These are phyloP conservation scores for Cyclotella choctawhatcheeana DNA, from an alignment of 108 stramenopile genomes.

Conservation along the genomic window DNA sequence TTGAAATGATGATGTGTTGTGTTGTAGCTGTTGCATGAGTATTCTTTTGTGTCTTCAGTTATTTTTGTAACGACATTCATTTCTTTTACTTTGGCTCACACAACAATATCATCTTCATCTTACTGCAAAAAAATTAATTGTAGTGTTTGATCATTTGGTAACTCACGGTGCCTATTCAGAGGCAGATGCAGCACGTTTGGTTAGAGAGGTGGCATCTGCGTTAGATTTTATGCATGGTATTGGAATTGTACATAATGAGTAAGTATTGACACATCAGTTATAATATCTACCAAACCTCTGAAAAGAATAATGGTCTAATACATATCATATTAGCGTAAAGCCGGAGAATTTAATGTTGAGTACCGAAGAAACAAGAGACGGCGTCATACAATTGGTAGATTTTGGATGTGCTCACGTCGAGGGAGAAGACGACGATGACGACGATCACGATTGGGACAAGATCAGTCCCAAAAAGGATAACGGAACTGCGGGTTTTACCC, in stretches of 20 bases:
- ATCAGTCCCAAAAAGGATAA: conserved; percentile 15
- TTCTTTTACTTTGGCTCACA: too few species aligned
- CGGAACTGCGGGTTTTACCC: conserved; percentile 54
- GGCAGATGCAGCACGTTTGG: conserved; percentile 75
- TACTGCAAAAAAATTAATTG: too few species aligned
- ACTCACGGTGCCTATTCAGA: conserved; percentile 85
- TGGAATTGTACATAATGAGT: conserved; percentile 84
- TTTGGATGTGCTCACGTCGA: conserved; percentile 82
- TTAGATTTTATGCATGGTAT: conserved; percentile 82
- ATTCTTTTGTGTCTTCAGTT: too few species aligned
- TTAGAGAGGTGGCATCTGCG: conserved; percentile 75
- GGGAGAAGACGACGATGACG: conserved; percentile 52
- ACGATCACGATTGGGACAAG: conserved; percentile 39
- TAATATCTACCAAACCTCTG: too few species aligned
- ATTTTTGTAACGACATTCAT: too few species aligned
- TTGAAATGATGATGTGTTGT: too few species aligned
- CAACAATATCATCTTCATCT: too few species aligned
- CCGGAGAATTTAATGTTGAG: conserved; percentile 87
- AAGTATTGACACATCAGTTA: too few species aligned
- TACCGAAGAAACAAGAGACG: conserved; percentile 55
- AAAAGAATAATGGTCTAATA: too few species aligned
- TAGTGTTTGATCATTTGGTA: conserved; percentile 88
- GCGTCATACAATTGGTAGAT: conserved; percentile 79
- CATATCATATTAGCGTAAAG: too few species aligned
- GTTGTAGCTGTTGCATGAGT: too few species aligned